Evolutionary conservation across 2,329 filamentous ascomycete genomes (phyloP), one percentile per base, ranked within the genome.

Genomic region (Ophiocordyceps unilateralis): DNA sequence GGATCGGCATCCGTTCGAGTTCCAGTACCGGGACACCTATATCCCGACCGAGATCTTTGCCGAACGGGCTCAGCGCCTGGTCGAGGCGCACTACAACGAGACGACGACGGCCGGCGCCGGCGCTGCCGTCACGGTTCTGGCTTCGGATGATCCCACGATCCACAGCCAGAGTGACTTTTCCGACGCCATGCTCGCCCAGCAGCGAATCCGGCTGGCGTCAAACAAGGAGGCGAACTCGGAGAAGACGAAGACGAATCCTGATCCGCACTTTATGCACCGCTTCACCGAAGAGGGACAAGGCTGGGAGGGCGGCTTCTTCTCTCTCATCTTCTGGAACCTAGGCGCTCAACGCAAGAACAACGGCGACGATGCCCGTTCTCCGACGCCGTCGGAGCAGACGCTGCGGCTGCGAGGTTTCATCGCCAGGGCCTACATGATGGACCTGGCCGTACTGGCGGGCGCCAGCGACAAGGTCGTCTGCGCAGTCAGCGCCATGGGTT

Each of bases 271-370:
- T 7, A 74, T 81, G 55, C 70, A 71, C 49, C 75, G 73, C 51
- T 84, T 83, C 56, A 70, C 83, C 30, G 83, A 87, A 46, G 80
- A 87, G 55, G 74, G 78, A 1, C 78, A 84, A 36, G 86, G 85
- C 24, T 93, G 85, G 85, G 85, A 93, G 57, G 85, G 86, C 17
- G 86, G 86, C 1, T 93, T 93, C 66, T 93, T 82, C 60, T 72
- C 74, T 14, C 73, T 76, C 52, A 79, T 91, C 61, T 93, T 93
- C 60, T 88, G 82, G 76, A 81, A 78, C 41, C 66, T 93, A 1
- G 86, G 83, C 4, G 39, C 59, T 48, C 44, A 67, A 58, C 53
- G 65, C 59, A 60, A 55, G 48, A 62, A 62, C 45, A 63, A 62
- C 26, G 53, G 53, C 41, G 46, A 53, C 9, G 48, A 50, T 17